These are phyloP conservation scores for Prunella vulgaris DNA, from an alignment of 257 asterid species.

Conservation along the genomic window DNA sequence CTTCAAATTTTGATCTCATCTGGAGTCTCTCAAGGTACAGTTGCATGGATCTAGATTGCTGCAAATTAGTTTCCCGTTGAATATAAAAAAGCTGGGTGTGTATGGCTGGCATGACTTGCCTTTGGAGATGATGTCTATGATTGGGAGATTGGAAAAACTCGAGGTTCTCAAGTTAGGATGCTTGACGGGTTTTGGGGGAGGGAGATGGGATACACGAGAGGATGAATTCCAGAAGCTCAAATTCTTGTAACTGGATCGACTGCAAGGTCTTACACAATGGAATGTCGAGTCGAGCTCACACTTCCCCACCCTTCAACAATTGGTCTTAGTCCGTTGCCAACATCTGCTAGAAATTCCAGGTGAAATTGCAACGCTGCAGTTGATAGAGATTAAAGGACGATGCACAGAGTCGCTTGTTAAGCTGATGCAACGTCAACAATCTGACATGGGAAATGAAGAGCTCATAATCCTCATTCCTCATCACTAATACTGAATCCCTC, in stretches of 20 bases:
- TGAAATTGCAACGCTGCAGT: not conserved
- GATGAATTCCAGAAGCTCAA: not conserved
- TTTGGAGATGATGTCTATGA: constrained; percentile 1
- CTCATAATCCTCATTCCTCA: not conserved
- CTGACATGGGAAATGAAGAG: not conserved
- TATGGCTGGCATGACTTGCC: not conserved
- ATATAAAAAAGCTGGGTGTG: not conserved
- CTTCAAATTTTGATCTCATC: not conserved
- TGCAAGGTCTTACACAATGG: not conserved
- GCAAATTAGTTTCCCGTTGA: not conserved
- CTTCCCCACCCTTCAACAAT: not conserved
- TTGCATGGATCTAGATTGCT: not conserved
- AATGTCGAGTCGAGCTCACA: not conserved
- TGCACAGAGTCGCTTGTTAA: not conserved
- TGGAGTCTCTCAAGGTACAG: not conserved
- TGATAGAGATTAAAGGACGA: not conserved
- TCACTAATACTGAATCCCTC: not conserved
- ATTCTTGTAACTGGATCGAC: not conserved
- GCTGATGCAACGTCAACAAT: not conserved
- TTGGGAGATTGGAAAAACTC: constrained; percentile 7
- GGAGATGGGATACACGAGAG: not conserved
- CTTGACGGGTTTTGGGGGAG: not conserved
- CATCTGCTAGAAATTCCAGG: not conserved
- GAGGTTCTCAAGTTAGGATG: not conserved
- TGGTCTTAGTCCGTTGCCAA: not conserved